These are phyloP conservation scores for Aotearoamyces nothofagi DNA, from an alignment of 2,329 filamentous ascomycete species.

Conservation along the genomic window DNA sequence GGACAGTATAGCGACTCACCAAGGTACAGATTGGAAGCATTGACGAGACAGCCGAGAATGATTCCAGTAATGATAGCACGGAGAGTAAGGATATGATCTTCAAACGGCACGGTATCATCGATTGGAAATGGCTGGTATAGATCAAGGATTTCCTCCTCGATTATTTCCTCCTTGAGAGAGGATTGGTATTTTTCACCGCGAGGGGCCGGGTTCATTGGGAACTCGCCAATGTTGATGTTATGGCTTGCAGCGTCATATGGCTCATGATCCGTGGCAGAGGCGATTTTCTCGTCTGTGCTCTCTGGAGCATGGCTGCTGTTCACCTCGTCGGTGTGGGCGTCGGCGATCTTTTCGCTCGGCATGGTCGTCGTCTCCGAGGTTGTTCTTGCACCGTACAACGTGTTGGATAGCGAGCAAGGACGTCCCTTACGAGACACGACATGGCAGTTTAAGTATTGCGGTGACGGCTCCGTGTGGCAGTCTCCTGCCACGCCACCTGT, in stretches of 20 bases:
- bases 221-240: constrained; percentile 5
- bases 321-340: not conserved
- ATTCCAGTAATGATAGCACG: constrained; percentile 39
- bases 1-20: no score
- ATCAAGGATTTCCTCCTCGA: constrained; percentile 4
- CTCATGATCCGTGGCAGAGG: constrained; percentile 3
- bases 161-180: constrained; percentile 7
- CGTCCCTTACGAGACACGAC: no score
- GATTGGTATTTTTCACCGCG: constrained; percentile 3
- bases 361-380: no score
- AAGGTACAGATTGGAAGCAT: constrained; percentile 46
- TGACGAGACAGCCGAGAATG: constrained; percentile 40
- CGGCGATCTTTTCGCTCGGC: constrained; percentile 3
- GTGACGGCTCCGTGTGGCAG: no score
- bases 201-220: constrained; percentile 2
- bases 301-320: constrained; percentile 1
- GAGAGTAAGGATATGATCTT: constrained; percentile 34
- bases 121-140: constrained; percentile 27
- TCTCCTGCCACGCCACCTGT: no score
- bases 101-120: constrained; percentile 25
- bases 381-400: no score
- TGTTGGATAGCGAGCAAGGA: no score
- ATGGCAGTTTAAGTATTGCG: no score
- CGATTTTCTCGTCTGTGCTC: constrained; percentile 2
- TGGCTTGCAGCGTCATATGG: constrained; percentile 4